Base-by-base conservation (phyloP, 2,329 filamentous ascomycete genomes). In the Alternaria angustiovoidea region DNA sequence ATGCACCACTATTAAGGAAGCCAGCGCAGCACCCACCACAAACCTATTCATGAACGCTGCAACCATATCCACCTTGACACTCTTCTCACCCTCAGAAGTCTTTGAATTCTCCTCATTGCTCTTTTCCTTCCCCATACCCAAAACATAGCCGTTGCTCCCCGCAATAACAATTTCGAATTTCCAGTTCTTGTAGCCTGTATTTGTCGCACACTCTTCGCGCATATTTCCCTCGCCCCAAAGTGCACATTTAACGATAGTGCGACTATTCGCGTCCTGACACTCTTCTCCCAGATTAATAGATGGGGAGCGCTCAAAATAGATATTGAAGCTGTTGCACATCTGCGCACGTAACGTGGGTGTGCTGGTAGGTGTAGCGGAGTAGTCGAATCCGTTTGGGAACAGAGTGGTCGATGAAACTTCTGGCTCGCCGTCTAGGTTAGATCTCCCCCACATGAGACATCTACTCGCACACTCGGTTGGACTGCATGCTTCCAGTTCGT, bases 261-360 rank as follows among this genome's bases (percentile, higher is more conserved):
- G 53, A 8, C 53, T 60, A 5, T 26, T 22, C 18, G 58, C 30
- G 41, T 52, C 22, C 18, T 22, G 43, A 11, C 58, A 61, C 11
- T 38, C 14, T 0, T 48, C 42, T 1, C 54, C 48, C 6, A 61
- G 58, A 14, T 47, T 20, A 12, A 57, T 41, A 4, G 47, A 16
- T 0, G 58, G 58, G 3, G 58, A 47, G 34, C 58, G 58, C 34
- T 61, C 58, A 24, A 52, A 61, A 14, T 61, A 61, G 7, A 57
- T 34, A 36, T 61, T 61, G 48, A 61, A 57, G n/a, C 57, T 54
- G 11, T 38, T 18, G 34, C 57, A 61, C 8, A 14, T 5, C 12
- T 39, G 57, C 14, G 8, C 12, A 20, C n/a, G 14, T 36, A 6
- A 3, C 11, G 14, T 2, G 4, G 20, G 7, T 16, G 20, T 20